phyloP scores from a whole-genome alignment of 1,139 yeast genomes.

The Spathaspora jeffriesii region DNA sequence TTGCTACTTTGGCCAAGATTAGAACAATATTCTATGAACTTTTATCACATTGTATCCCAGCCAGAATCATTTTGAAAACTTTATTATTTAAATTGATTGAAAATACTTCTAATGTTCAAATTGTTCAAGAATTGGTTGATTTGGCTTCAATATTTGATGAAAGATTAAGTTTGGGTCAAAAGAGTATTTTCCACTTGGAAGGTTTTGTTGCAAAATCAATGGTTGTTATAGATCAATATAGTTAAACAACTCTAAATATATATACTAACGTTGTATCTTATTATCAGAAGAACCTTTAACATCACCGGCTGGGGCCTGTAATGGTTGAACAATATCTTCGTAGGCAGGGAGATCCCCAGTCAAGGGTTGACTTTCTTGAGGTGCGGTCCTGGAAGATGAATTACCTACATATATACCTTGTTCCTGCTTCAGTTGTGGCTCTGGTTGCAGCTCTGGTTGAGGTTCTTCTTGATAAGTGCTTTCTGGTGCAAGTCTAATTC shows the following conservation, averaged over 20 bases:
- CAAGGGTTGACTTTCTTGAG: not conserved
- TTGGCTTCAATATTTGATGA: constrained; percentile 83
- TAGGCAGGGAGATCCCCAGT: constrained; percentile 25
- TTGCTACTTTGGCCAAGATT: constrained; percentile 69
- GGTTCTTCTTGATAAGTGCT: not conserved
- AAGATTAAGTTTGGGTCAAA: constrained; percentile 80
- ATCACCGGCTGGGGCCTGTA: constrained; percentile 7
- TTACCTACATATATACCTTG: not conserved
- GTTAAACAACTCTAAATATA: not conserved
- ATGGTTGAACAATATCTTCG: constrained; percentile 22
- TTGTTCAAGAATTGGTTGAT: constrained; percentile 57
- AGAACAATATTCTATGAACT: constrained; percentile 82
- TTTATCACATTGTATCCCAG: constrained; percentile 91
- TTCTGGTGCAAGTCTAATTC: not conserved
- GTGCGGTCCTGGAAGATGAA: not conserved
- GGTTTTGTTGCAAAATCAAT: constrained; percentile 90
- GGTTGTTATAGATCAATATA: constrained; percentile 47
- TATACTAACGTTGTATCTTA: constrained; percentile 30
- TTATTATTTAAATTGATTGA: constrained; percentile 59
- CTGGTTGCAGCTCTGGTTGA: not conserved
- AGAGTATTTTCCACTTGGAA: constrained; percentile 91
- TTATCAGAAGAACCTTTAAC: constrained; percentile 9
- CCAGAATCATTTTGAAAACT: constrained; percentile 71
- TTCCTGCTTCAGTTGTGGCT: constrained; percentile 7
- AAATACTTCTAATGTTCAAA: constrained; percentile 31